Percentiles rank a stretch among this genome's conserved stretches.
Conservation (phyloP, 805 yeast genomes). For the Kurtzmaniella cleridarum region DNA sequence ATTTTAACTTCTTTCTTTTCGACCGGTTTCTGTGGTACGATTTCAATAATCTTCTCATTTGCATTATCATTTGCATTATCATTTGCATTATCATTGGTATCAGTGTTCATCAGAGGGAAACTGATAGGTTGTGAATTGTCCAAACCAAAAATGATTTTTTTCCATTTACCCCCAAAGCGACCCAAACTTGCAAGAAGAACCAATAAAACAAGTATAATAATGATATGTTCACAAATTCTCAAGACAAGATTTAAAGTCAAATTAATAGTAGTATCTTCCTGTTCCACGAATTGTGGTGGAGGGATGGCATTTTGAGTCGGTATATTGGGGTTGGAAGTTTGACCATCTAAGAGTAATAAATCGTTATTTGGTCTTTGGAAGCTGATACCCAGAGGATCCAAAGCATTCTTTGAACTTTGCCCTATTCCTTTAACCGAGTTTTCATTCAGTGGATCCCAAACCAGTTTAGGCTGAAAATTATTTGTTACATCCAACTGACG, state of each 20-base stretch:
- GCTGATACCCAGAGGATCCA: no score
- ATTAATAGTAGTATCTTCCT: background rate
- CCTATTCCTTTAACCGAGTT: slow-evolving; percentile 18
- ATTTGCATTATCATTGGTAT: no score
- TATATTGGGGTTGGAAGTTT: background rate
- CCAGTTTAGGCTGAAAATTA: slow-evolving; percentile 32
- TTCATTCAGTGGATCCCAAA: slow-evolving; percentile 13
- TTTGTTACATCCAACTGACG: slow-evolving; percentile 22
- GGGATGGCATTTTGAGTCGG: background rate
- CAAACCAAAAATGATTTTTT: slow-evolving; percentile 2
- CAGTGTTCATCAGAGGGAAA: no score
- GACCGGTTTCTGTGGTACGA: background rate
- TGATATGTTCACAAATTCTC: slow-evolving; percentile 45
- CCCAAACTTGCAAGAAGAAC: slow-evolving; percentile 32
- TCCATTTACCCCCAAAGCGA: slow-evolving; percentile 24
- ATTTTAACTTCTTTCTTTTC: no score
- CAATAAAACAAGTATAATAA: slow-evolving; percentile 37
- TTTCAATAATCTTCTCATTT: background rate
- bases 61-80: no score
- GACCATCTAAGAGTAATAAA: slow-evolving; percentile 8
- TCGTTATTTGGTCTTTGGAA: slow-evolving; percentile 4
- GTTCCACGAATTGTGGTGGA: slow-evolving; percentile 2
- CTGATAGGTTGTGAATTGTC: background rate
- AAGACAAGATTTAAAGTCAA: slow-evolving; percentile 12
- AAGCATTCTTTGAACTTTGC: slow-evolving; percentile 13